Evolutionary conservation across 768 basidiomycete genomes (phyloP).

Genomic region (Gloeostereum incarnatum): DNA sequence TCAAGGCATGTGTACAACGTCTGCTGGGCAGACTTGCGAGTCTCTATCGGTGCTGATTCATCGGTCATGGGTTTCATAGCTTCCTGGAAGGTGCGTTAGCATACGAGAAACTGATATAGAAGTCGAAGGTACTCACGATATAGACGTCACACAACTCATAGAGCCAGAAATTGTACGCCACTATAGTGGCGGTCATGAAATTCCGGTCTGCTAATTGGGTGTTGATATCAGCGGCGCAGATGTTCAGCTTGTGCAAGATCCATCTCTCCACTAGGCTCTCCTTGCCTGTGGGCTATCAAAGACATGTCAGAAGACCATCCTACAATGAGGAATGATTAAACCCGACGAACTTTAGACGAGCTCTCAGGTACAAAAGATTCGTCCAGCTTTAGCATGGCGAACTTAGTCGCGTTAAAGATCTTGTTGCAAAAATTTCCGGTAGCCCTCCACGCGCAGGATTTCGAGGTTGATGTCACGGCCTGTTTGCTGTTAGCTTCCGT

Average conservation of each 20-base stretch:
- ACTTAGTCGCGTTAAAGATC: slow-evolving; percentile 98
- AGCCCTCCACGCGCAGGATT: slow-evolving; percentile 92
- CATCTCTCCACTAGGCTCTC: slow-evolving; percentile 92
- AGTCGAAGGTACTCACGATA: slow-evolving; percentile 54
- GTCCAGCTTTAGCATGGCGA: slow-evolving; percentile 97
- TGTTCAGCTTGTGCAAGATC: slow-evolving; percentile 91
- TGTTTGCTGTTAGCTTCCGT: slow-evolving; percentile 14
- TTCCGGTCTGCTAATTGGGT: slow-evolving; percentile 67
- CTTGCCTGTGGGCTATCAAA: slow-evolving; percentile 69
- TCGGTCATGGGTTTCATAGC: slow-evolving; percentile 99
- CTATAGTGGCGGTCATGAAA: slow-evolving; percentile 86
- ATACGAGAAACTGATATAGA: slow-evolving; percentile 1
- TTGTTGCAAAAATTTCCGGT: slow-evolving; percentile 99
- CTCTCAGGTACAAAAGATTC: slow-evolving; percentile 70
- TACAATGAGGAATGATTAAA: background rate
- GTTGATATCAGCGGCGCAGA: slow-evolving; percentile 73
- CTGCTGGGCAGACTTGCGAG: slow-evolving; percentile 82
- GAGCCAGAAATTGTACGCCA: slow-evolving; percentile 91
- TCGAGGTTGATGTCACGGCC: slow-evolving; percentile 97
- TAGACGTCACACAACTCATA: slow-evolving; percentile 99
- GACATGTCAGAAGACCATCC: slow-evolving; percentile 4
- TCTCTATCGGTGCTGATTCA: slow-evolving; percentile 48
- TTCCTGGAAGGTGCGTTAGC: slow-evolving; percentile 45
- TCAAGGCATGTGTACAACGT: slow-evolving; percentile 95
- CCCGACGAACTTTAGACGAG: slow-evolving; percentile 47